Base-by-base conservation (phyloP, 108 stramenopile species). In the Skeletonema costatum region DNA sequence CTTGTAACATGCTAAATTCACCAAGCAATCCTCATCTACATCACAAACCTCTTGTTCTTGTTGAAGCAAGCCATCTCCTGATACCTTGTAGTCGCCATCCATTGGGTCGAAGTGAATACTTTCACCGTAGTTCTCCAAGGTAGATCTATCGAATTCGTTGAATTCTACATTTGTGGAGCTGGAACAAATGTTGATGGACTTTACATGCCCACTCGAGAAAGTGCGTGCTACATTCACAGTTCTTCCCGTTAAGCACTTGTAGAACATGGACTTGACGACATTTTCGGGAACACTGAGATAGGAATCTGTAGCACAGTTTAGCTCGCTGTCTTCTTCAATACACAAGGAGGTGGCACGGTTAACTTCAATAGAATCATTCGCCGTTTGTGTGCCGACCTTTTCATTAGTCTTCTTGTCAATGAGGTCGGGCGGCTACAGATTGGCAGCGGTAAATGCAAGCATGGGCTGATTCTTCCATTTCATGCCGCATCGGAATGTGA, bases 381-480 rank as follows among this genome's bases (percentile, higher is more conserved):
- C 69, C 7, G 76, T 63, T 39, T 76, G 76, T 17, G 76, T 76
- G 25, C 68, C 60, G 31, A 76, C 68, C 19, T 41, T 50, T 29
- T 69, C 76, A 13, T 30, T 53, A 6, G 61, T 44, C 12, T 76
- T 59, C 9, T 50, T 41, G 61, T 69, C 32, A 36, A 70, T 42
- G 50, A 76, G 66, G 44, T 46, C 44, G n/a, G n/a, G 16, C 16
- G 44, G 44, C 44, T 46, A 16, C 44, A n/a, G 16, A 46, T 46
- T n/a, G 44, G 16, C 44, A 46, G 16, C 16, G 44, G 16, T 5
- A 5, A 4, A n/a, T 46, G 44, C 44, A 46, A 3, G 16, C 44
- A 46, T 46, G 44, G 44, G 16, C 14, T 46, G 3, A n/a, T 46
- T n/a, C 16, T 46, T 46, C 44, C 44, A 16, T 46, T 46, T 46